Percentiles rank a stretch among this genome's conserved stretches.
These are phyloP conservation scores for Aspergillus jensenii DNA, from an alignment of 2,329 filamentous ascomycete species.

Conservation along the genomic window DNA sequence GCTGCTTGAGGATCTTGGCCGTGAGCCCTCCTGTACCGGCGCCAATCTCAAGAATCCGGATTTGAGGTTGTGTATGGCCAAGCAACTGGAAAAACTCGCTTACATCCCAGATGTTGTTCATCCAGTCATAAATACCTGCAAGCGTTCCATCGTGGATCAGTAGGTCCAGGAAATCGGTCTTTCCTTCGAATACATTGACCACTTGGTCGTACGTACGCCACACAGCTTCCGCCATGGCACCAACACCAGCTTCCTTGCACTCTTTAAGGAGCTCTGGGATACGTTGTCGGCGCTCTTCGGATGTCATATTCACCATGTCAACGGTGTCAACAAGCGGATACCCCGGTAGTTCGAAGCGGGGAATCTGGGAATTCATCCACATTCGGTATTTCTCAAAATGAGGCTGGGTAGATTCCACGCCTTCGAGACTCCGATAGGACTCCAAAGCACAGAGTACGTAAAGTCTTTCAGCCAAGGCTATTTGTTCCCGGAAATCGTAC, in stretches of 20 bases:
- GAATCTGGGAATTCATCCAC: background rate
- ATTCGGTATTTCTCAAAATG: background rate
- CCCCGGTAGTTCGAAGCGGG: background rate
- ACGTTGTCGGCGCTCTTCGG: background rate
- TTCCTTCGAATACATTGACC: background rate
- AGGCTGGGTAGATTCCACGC: background rate
- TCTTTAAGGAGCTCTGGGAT: background rate
- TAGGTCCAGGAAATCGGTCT: background rate
- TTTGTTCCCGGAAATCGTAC: background rate
- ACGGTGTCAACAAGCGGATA: background rate
- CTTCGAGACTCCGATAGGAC: background rate
- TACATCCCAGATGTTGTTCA: background rate
- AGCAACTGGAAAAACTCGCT: constrained; percentile 7
- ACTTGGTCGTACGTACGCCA: background rate
- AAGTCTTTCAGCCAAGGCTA: background rate
- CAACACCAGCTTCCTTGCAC: background rate
- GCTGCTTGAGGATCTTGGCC: background rate
- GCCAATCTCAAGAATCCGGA: constrained; percentile 28
- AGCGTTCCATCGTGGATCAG: background rate
- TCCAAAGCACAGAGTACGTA: background rate
- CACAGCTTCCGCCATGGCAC: background rate
- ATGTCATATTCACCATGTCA: background rate
- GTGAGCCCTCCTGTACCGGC: constrained; percentile 26
- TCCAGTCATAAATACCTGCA: background rate
- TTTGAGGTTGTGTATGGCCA: constrained; percentile 23